Evolutionary conservation across 768 basidiomycete species (phyloP), one percentile per base, ranked within the genome.

Genomic region (Mycena pura): DNA sequence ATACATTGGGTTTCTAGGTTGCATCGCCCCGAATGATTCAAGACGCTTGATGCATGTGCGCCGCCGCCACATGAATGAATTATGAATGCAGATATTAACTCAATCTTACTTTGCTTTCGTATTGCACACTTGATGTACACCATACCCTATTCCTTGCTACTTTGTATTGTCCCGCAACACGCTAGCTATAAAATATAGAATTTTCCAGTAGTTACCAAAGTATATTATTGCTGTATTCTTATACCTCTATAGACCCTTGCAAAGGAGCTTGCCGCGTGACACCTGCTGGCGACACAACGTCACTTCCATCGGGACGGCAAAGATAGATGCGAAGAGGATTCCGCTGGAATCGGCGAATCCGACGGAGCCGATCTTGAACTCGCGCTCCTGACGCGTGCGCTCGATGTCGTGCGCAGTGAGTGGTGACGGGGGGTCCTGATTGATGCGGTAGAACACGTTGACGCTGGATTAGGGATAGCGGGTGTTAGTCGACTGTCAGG

Each of bases 301-400:
- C 4, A 95, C 68, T 74, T 95, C 93, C 14, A 85, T 89, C 27
- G 91, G 91, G 40, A 91, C 86, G 7, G 90, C 85, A 14, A 90
- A 67, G 9, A 91, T 67, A 21, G 85, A 84, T 10, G 90, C 91
- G 44, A 84, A 69, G 19, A 88, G 71, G 46, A 87, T 93, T 0
- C 93, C 93, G 15, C 84, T 80, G 25, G 89, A 90, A 72, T 96
- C 94, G 6, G 92, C 82, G 60, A 95, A 89, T 1, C 95, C 95
- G 43, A 96, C 88, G 3, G 91, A 91, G 6, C 93, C 93, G 53
- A 96, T 96, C 80, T 87, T 88, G 77, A 95, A 95, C 76, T 95
- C 94, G 43, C 87, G 83, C 69, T 91, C 91, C 72, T 94, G 92
- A 69, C 84, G 82, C 25, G 82, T 79, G 36, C 85, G 81, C 69